These are phyloP conservation scores for Simplicillium aogashimaense DNA, from an alignment of 2,329 filamentous ascomycete genomes.

Conservation along the genomic window DNA sequence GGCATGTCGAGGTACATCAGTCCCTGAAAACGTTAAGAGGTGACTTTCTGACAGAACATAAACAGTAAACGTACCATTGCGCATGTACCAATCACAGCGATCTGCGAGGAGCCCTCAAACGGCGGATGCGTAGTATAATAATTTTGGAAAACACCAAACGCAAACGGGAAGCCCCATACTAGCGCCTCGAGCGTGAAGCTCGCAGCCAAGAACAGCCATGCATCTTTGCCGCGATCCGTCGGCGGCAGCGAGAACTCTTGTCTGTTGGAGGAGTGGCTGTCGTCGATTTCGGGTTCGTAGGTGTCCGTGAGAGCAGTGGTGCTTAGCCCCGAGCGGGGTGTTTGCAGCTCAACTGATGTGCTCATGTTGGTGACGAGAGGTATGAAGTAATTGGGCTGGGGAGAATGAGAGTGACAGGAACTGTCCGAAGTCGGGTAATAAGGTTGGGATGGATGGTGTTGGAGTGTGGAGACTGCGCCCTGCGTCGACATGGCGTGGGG, in stretches of 20 bases:
- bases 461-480: no score
- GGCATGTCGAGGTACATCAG: conserved; percentile 47
- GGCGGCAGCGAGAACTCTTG: conserved; percentile 15
- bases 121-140: conserved; percentile 53
- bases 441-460: no score
- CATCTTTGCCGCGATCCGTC: conserved; percentile 21
- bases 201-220: conserved; percentile 22
- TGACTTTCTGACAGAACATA: neutral
- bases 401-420: no score
- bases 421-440: no score
- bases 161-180: conserved; percentile 48
- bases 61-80: conserved; percentile 33
- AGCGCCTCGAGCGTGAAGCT: conserved; percentile 21
- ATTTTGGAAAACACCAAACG: conserved; percentile 62
- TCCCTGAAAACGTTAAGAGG: conserved; percentile 19
- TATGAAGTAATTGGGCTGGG: no score
- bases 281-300: neutral
- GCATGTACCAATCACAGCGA: conserved; percentile 56
- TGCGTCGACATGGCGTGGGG: no score
- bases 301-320: no score
- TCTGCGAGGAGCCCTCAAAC: conserved; percentile 42
- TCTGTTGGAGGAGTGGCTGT: neutral
- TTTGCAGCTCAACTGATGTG: no score
- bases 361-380: no score
- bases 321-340: no score